A percentile compares a stretch with the other conserved stretches of the same genome.
Conservation (phyloP, 2,329 filamentous ascomycete species). For the Penicillium digitatum region DNA sequence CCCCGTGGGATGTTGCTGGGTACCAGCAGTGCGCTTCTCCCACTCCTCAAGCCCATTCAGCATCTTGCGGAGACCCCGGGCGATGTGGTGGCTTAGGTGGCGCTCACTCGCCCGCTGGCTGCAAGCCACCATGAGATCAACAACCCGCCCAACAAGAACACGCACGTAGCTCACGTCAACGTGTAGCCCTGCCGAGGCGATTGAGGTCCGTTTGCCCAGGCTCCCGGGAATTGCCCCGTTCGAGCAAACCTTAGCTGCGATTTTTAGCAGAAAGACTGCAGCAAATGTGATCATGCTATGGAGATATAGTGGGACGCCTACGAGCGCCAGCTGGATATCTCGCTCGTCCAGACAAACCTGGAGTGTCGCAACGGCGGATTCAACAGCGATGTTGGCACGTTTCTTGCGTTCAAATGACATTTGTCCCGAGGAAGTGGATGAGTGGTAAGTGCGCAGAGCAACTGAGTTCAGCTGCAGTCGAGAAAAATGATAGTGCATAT, state of each 20-base stretch:
- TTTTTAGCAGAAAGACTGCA: constrained; percentile 45
- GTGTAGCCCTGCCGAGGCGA: constrained; percentile 34
- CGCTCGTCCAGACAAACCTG: constrained; percentile 43
- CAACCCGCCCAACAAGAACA: constrained; percentile 32
- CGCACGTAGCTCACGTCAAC: constrained; percentile 38
- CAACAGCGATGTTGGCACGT: constrained; percentile 44
- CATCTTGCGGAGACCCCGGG: constrained; percentile 39
- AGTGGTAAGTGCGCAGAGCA: constrained; percentile 47
- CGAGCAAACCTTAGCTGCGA: constrained; percentile 41
- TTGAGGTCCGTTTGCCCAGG: constrained; percentile 37
- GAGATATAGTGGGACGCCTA: constrained; percentile 45
- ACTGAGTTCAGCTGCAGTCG: constrained; percentile 51
- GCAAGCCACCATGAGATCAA: constrained; percentile 39
- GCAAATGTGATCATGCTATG: constrained; percentile 49
- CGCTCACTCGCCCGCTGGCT: constrained; percentile 40
- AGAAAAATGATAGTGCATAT: constrained; percentile 51
- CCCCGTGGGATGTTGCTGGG: constrained; percentile 22
- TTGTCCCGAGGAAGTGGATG: constrained; percentile 33
- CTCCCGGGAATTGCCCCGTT: constrained; percentile 30
- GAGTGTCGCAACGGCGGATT: constrained; percentile 43
- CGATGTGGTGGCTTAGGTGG: constrained; percentile 41
- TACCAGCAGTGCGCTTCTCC: constrained; percentile 33
- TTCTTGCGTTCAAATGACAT: constrained; percentile 47
- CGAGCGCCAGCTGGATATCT: constrained; percentile 42
- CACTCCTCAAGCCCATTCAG: constrained; percentile 39